These are phyloP conservation scores for Heliosperma pusillum DNA, from an alignment of 148 eudicot genomes.

Conservation along the genomic window DNA sequence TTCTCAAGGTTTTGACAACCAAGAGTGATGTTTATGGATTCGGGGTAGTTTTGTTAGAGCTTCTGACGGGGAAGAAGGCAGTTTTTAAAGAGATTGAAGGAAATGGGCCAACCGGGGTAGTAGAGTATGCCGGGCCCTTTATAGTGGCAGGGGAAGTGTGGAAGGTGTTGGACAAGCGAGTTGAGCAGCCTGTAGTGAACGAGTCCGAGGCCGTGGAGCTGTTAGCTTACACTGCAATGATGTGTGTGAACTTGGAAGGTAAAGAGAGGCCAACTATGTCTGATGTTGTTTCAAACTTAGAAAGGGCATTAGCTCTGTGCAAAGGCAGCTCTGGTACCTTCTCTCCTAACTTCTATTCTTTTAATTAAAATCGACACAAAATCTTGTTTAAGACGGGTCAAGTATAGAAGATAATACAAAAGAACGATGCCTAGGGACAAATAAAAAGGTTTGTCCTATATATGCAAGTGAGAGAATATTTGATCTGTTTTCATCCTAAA, in stretches of 20 bases:
- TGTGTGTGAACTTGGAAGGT: slow-evolving; percentile 57
- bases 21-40: slow-evolving; percentile 66
- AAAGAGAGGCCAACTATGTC: slow-evolving; percentile 52
- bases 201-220: slow-evolving; percentile 63
- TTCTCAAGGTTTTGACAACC: slow-evolving; percentile 44
- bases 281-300: slow-evolving; percentile 55
- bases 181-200: slow-evolving; percentile 36
- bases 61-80: slow-evolving; percentile 57
- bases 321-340: slow-evolving; percentile 38
- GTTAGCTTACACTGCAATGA: slow-evolving; percentile 49
- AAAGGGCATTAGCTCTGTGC: slow-evolving; percentile 48
- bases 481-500: no score
- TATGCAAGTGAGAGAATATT: no score
- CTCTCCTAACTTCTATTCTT: slow-evolving; percentile 32
- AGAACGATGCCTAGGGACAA: no score
- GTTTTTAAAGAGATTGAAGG: slow-evolving; percentile 40
- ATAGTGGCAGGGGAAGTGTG: slow-evolving; percentile 44
- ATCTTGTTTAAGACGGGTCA: no score
- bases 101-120: slow-evolving; percentile 39
- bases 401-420: no score
- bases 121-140: slow-evolving; percentile 47
- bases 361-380: no score
- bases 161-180: slow-evolving; percentile 52
- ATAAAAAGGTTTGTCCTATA: no score
- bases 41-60: slow-evolving; percentile 58